Percentiles rank a stretch among this genome's conserved stretches.
Conservation (phyloP, 257 asterid genomes). For the Ilex asprella region DNA sequence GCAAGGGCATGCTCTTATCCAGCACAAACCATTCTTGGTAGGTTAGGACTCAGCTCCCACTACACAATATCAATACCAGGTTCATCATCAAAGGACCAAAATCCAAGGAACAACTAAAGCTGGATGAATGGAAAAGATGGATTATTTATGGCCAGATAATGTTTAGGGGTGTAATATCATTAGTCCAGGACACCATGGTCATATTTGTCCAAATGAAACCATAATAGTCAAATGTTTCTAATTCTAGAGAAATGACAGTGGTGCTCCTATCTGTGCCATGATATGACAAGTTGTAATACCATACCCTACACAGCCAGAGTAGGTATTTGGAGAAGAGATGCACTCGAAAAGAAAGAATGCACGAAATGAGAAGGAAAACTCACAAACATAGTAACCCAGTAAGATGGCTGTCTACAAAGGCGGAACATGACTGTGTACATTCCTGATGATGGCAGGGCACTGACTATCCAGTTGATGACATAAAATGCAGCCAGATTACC, state of each 20-base stretch:
- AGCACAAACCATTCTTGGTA: too few species aligned
- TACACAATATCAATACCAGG: too few species aligned
- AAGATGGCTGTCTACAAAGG: conserved; percentile 80
- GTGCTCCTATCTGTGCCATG: background rate
- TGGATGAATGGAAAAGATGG: too few species aligned
- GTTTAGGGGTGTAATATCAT: background rate
- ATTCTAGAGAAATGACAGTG: background rate
- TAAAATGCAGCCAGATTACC: conserved; percentile 88
- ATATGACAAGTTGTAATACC: background rate
- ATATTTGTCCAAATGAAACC: background rate
- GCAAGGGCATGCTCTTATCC: too few species aligned
- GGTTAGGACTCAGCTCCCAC: too few species aligned
- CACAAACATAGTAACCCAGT: conserved; percentile 83
- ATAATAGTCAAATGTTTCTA: background rate
- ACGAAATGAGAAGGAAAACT: conserved; percentile 28
- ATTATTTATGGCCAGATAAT: too few species aligned
- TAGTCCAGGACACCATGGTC: background rate
- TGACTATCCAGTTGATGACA: conserved; percentile 81
- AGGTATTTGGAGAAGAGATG: background rate
- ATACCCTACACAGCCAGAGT: background rate
- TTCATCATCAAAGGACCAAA: too few species aligned
- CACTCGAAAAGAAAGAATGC: conserved; percentile 1
- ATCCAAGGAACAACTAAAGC: too few species aligned
- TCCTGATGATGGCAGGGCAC: conserved; percentile 77
- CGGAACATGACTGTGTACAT: conserved; percentile 94